Evolutionary conservation across 1,284 basidiomycete genomes (phyloP).

Genomic region (Tausonia pullulans): DNA sequence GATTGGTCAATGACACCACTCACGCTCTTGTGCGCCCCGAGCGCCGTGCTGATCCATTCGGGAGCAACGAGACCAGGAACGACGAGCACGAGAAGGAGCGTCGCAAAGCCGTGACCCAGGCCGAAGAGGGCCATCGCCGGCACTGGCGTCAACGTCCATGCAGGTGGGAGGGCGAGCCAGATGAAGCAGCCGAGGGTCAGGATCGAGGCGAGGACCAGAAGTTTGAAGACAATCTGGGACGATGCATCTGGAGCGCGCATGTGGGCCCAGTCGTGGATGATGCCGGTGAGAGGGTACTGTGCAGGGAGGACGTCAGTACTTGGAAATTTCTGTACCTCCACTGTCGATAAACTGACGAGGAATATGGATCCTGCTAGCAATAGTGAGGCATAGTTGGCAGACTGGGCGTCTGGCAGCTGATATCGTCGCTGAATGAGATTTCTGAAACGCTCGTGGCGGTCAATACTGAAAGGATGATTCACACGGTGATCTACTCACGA

Average conservation of each 20-base stretch:
- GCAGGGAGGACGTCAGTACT: too few species aligned
- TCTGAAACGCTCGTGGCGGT: slow-evolving; percentile 32
- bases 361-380: slow-evolving; percentile 62
- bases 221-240: slow-evolving; percentile 42
- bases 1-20: slow-evolving; percentile 24
- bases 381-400: slow-evolving; percentile 55
- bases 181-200: slow-evolving; percentile 52
- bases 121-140: slow-evolving; percentile 55
- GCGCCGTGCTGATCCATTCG: slow-evolving; percentile 62
- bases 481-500: slow-evolving; percentile 42
- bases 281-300: slow-evolving; percentile 47
- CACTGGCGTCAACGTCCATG: slow-evolving; percentile 45
- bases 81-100: slow-evolving; percentile 60
- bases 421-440: slow-evolving; percentile 63
- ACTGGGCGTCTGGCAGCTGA: slow-evolving; percentile 47
- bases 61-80: slow-evolving; percentile 59
- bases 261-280: slow-evolving; percentile 12
- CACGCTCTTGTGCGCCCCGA: slow-evolving; percentile 67
- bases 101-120: slow-evolving; percentile 56
- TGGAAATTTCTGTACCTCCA: too few species aligned
- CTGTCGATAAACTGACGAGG: slow-evolving; percentile 33
- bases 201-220: slow-evolving; percentile 51
- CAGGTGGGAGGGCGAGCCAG: slow-evolving; percentile 54
- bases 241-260: slow-evolving; percentile 7
- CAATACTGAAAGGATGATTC: neutral